Percentiles rank a stretch among this genome's conserved stretches.
phyloP scores from a whole-genome alignment of 2,329 filamentous ascomycete species.

The Claviceps sp. region DNA sequence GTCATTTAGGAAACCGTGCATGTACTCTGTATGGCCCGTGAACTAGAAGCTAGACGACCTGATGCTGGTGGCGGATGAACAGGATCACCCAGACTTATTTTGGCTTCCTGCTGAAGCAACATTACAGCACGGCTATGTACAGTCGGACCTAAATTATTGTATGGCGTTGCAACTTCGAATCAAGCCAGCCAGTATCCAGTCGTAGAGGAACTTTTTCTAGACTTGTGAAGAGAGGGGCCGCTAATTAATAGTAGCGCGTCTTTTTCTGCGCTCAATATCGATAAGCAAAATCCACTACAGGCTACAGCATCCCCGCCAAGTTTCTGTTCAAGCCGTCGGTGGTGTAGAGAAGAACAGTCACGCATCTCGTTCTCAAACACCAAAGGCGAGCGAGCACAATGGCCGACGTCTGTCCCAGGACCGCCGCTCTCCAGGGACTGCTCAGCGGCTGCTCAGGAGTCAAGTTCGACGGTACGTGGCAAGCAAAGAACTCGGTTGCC shows the following conservation, averaged over 20 bases:
- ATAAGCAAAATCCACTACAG: slow-evolving; percentile 1
- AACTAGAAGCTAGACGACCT: too few relatives aligned
- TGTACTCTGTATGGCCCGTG: too few relatives aligned
- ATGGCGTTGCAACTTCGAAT: too few relatives aligned
- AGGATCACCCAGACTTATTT: too few relatives aligned
- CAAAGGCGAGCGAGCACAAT: neutral
- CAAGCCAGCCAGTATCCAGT: too few relatives aligned
- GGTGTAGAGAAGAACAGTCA: neutral
- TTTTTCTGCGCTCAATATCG: neutral
- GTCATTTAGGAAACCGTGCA: too few relatives aligned
- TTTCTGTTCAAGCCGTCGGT: neutral
- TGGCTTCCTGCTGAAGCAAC: too few relatives aligned
- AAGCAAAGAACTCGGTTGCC: neutral
- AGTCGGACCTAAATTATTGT: too few relatives aligned
- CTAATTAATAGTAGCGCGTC: neutral
- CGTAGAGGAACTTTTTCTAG: too few relatives aligned
- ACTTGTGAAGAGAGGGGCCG: too few relatives aligned
- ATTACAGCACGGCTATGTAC: too few relatives aligned
- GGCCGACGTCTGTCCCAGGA: slow-evolving; percentile 2
- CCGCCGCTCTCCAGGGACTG: neutral
- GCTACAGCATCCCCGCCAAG: neutral
- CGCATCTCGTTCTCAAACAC: neutral
- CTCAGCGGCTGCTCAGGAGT: neutral
- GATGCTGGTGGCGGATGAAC: too few relatives aligned
- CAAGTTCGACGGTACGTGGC: slow-evolving; percentile 5